Evolutionary conservation across 495 filamentous ascomycete genomes (phyloP).

Genomic region (Penicillium herquei): DNA sequence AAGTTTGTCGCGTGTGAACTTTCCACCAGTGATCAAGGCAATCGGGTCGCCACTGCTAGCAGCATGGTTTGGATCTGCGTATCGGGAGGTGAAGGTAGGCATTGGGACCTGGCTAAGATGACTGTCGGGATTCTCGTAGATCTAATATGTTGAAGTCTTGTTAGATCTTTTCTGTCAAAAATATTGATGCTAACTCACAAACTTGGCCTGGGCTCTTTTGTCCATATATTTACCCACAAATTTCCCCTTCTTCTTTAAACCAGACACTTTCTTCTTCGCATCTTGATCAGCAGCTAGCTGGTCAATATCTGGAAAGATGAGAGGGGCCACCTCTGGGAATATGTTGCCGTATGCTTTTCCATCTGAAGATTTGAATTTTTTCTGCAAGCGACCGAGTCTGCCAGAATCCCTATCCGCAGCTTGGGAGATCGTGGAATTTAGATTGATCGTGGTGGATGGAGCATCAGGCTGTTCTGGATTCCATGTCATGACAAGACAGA

Average conservation of each 20-base stretch:
- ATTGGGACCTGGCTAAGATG: slow-evolving; percentile 21
- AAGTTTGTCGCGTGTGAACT: slow-evolving; percentile 20
- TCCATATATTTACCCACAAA: slow-evolving; percentile 56
- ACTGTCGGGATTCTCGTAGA: slow-evolving; percentile 29
- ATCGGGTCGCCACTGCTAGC: slow-evolving; percentile 35
- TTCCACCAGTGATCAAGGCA: slow-evolving; percentile 44
- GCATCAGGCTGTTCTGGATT: slow-evolving; percentile 37
- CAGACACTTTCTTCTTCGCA: slow-evolving; percentile 32
- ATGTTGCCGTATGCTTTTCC: slow-evolving; percentile 48
- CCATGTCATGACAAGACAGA: slow-evolving; percentile 60
- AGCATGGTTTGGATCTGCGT: slow-evolving; percentile 55
- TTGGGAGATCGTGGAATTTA: slow-evolving; percentile 29
- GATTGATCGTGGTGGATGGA: slow-evolving; percentile 21
- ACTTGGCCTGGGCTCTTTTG: slow-evolving; percentile 47
- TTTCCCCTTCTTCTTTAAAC: slow-evolving; percentile 34
- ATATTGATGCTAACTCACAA: too few species aligned
- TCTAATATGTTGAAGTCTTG: background rate
- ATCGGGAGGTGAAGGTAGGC: slow-evolving; percentile 46
- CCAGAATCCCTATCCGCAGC: slow-evolving; percentile 11
- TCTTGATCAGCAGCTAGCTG: slow-evolving; percentile 26
- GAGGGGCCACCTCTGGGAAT: slow-evolving; percentile 51
- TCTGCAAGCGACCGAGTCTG: slow-evolving; percentile 22
- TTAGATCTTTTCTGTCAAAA: too few species aligned
- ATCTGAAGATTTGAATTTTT: slow-evolving; percentile 40
- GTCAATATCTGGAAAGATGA: slow-evolving; percentile 56